Base-by-base conservation (phyloP, 108 stramenopile species). In the Asterionellopsis glacialis region DNA sequence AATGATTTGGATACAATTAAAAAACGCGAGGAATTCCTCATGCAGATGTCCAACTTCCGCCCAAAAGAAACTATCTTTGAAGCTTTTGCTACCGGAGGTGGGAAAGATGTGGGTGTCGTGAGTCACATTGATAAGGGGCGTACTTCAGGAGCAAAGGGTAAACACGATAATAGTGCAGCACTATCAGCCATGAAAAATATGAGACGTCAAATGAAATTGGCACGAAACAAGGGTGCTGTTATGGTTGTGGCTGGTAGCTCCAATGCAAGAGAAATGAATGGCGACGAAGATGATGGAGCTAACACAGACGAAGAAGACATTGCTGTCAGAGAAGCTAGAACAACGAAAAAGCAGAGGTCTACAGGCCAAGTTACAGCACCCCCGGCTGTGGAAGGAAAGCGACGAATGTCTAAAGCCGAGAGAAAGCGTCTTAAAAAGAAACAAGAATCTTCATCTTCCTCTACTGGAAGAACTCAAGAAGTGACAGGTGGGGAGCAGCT, bases 31-130 rank as follows among this genome's bases (percentile, higher is more conserved):
- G 89, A 93, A 18, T 92, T 96, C 47, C 63, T 97, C 23, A 56
- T 62, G 16, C 90, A 88, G 12, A 80, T 97, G 88, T 66, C 90
- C 1, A 77, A 82, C 64, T 98, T 97, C 60, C 93, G 97, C 9
- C 97, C 97, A 1, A 93, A 95, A 72, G 93, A 97, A 73, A 97
- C 97, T 22, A 88, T 98, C 45, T 95, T 98, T 72, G 97, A 98
- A 67, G 91, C 96, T 5, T 88, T 91, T 72, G 93, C 91, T 11
- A 87, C 88, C 39, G 94, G 91, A 16, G 86, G 84, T 19, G 81
- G 83, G 18, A 90, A 82, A 60, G 82, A 84, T 52, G 50, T 70
- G 12, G 87, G 88, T 16, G 79, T 81, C 50, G 63, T 69, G 10
- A 82, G 86, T 67, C 88, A 92, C 43, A 78, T 94, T 13, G 92